These are phyloP conservation scores for Chrysanthemum makinoi DNA, from an alignment of 129 eudicot genomes.

Conservation along the genomic window DNA sequence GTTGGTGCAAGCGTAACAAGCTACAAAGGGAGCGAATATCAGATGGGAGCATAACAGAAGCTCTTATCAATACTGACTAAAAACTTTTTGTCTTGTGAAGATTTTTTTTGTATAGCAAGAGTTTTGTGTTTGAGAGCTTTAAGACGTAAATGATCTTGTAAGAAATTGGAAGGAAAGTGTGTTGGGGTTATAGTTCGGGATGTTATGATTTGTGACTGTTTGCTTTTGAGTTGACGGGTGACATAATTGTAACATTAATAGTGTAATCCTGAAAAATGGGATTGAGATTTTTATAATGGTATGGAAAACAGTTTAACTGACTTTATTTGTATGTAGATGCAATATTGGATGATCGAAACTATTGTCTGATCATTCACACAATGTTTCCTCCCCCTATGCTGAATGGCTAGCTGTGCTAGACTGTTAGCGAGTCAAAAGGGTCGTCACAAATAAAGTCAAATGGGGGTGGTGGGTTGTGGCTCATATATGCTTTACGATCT, in stretches of 20 bases:
- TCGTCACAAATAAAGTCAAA: too few relatives aligned
- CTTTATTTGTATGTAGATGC: neutral
- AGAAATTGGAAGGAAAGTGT: slow-evolving; percentile 17
- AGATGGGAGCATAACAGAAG: slow-evolving; percentile 34
- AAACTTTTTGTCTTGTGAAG: slow-evolving; percentile 15
- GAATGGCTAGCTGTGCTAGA: too few relatives aligned
- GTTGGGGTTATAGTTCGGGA: slow-evolving; percentile 17
- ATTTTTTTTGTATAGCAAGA: slow-evolving; percentile 43
- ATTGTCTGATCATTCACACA: neutral
- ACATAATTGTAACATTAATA: slow-evolving; percentile 15
- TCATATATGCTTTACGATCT: too few relatives aligned
- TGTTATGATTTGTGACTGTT: neutral
- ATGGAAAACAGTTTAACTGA: neutral
- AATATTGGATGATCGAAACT: neutral
- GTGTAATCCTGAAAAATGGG: slow-evolving; percentile 1
- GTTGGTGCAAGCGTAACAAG: slow-evolving; percentile 72
- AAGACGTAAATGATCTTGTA: slow-evolving; percentile 13
- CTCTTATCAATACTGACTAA: slow-evolving; percentile 29
- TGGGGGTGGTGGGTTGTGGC: too few relatives aligned
- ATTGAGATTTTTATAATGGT: slow-evolving; percentile 11
- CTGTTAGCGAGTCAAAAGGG: too few relatives aligned
- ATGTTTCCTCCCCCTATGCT: too few relatives aligned
- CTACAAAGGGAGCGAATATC: slow-evolving; percentile 29
- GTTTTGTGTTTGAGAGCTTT: slow-evolving; percentile 18
- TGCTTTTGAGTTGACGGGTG: neutral